Evolutionary conservation across 345 rosid species (phyloP).

Genomic region (Conringia planisiliqua): DNA sequence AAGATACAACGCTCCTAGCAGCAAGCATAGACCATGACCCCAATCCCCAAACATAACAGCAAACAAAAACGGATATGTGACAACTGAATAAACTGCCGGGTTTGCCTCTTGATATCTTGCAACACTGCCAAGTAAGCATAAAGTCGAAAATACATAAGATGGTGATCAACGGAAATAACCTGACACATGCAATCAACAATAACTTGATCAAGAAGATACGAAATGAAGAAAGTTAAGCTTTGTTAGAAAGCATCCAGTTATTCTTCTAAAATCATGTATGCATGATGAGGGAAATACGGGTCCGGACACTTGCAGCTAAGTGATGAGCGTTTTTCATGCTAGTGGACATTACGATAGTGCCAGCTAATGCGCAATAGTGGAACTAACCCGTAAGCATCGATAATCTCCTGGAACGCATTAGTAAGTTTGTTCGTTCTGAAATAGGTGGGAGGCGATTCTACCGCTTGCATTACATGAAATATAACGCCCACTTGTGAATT

Average conservation of each 20-base stretch:
- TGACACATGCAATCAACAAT: constrained; percentile 13
- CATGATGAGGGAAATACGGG: neutral
- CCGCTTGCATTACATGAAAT: constrained; percentile 85
- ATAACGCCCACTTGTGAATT: constrained; percentile 90
- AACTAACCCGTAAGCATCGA: constrained; percentile 97
- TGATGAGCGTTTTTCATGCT: neutral
- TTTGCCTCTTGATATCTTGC: constrained; percentile 97
- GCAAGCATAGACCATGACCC: constrained; percentile 98
- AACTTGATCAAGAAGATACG: constrained; percentile 2
- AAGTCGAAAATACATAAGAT: constrained; percentile 26
- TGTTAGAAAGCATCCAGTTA: constrained; percentile 2
- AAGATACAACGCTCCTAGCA: constrained; percentile 85
- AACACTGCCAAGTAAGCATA: constrained; percentile 60
- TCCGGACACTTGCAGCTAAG: constrained; percentile 1
- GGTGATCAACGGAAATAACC: constrained; percentile 11
- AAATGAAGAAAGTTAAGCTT: neutral
- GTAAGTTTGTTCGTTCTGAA: constrained; percentile 85
- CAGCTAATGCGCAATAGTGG: neutral
- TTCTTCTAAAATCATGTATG: neutral
- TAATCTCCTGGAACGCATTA: constrained; percentile 92
- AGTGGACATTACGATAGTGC: constrained; percentile 6
- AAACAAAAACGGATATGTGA: constrained; percentile 96
- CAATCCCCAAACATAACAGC: constrained; percentile 99
- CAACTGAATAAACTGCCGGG: constrained; percentile 83
- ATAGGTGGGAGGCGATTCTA: constrained; percentile 91